Evolutionary conservation across 371 early-diverging fungal species (phyloP), one percentile per base, ranked within the genome.

Genomic region (Syncephalastrum monosporum): DNA sequence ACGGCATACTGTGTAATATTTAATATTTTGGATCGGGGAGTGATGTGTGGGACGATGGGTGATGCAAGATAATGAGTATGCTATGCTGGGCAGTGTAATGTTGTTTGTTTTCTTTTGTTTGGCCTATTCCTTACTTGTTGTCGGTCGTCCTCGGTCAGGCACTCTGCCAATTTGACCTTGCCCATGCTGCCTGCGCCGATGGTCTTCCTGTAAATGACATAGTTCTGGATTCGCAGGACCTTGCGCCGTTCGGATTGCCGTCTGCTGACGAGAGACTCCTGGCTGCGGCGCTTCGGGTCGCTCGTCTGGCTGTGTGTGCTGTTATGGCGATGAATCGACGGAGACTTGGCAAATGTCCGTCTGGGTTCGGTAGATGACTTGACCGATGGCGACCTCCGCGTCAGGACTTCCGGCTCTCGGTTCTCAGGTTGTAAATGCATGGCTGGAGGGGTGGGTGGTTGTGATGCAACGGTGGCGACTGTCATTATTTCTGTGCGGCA

Each of bases 181-280:
- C 97, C 96, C 91, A 97, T 98, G 50, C 94, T 93, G 14, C 99
- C 99, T 41, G 92, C 93, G 16, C 99, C 99, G 50, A 99, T 82
- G 4, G 94, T 92, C 67, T 96, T 97, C 50, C 71, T 56, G 49
- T 69, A 71, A 46, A 77, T 73, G 43, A 77, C 68, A 66, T 77
- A 77, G 52, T 77, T 73, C 41, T 68, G 67, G 54, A 77, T 65
- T 33, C 73, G 62, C 47, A 73, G 55, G 3, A 65, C 64, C 53
- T 68, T 69, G 44, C 71, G 71, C 24, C 67, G 62, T 51, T 75
- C 75, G 19, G 75, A 74, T 16, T 60, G 61, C 13, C 63, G 57
- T 50, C 74, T 55, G 55, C 41, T 43, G 5, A 51, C 47, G 0
- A 67, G 42, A 16, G 50, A 47, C n/a, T 58, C 63, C 50, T 72